Conservation (phyloP, 176 grass and related monocot species). For the Eleusine indica region DNA sequence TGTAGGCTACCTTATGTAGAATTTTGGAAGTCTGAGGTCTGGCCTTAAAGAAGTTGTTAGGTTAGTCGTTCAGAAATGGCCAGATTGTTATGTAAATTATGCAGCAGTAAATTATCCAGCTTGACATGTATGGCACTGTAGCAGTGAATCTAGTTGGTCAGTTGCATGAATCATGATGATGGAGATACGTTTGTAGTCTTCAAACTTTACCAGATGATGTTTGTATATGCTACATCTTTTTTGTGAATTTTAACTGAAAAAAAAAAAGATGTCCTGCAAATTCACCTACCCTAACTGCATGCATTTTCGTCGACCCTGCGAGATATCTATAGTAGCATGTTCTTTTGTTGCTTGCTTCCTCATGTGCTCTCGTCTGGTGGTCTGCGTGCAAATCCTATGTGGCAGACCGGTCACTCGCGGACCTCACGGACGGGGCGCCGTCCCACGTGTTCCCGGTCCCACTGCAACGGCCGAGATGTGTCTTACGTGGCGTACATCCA, state of each 20-base stretch:
- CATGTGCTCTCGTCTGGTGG: not conserved
- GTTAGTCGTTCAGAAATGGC: conserved; percentile 24
- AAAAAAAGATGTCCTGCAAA: not conserved
- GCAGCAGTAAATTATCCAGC: no score
- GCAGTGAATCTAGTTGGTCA: not conserved
- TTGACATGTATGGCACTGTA: conserved; percentile 8
- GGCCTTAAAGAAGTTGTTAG: not conserved
- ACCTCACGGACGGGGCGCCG: conserved; percentile 9
- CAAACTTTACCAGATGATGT: no score
- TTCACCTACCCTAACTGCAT: not conserved
- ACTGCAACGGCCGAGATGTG: conserved; percentile 21
- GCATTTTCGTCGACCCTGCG: not conserved
- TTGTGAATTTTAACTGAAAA: not conserved
- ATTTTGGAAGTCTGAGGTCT: not conserved
- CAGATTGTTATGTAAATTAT: conserved; percentile 23
- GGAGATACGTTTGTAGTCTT: not conserved
- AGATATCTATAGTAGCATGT: no score
- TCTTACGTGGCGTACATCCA: conserved; percentile 42
- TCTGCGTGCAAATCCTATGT: conserved; percentile 26
- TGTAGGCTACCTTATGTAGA: conserved; percentile 35
- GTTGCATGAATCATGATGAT: not conserved
- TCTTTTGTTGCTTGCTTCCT: not conserved
- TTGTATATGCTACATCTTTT: not conserved
- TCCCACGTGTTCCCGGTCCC: conserved; percentile 41
- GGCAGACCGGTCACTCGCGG: conserved; percentile 18